Evolutionary conservation across 2,329 filamentous ascomycete genomes (phyloP).

Genomic region (Paecilomyces sp.): DNA sequence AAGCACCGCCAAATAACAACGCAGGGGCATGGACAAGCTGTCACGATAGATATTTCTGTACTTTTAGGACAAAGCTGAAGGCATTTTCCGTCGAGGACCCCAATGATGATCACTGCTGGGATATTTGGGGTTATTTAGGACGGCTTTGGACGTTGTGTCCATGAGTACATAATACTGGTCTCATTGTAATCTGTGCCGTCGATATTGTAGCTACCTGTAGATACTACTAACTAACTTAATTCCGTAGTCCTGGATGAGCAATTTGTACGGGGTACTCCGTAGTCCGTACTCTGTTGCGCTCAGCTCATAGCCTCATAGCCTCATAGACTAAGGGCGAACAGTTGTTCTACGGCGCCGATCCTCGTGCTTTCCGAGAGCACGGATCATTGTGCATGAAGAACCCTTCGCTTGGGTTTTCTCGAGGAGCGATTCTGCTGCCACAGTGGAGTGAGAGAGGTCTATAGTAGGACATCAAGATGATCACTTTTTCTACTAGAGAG

Average conservation of each 20-base stretch:
- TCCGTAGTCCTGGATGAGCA: neutral
- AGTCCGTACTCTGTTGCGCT: neutral
- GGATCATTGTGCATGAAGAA: neutral
- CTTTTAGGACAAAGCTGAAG: neutral
- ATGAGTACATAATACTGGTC: no score
- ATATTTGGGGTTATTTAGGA: neutral
- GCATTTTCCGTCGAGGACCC: conserved; percentile 2
- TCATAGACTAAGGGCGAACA: neutral
- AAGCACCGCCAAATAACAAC: conserved; percentile 12
- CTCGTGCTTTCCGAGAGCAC: neutral
- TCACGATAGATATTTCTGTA: neutral
- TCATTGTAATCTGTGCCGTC: no score
- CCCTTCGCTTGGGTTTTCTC: neutral
- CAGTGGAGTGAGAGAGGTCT: no score
- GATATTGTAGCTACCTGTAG: neutral
- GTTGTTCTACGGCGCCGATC: neutral
- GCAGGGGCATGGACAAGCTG: neutral
- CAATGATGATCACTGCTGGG: neutral
- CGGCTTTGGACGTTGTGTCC: neutral
- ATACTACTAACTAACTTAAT: neutral
- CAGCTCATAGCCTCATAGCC: neutral
- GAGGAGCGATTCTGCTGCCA: neutral
- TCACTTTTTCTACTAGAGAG: no score
- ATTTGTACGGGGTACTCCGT: neutral
- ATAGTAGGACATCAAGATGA: no score